Conservation (phyloP, 164 flowering plant genomes). For the Magnolia sinica region DNA sequence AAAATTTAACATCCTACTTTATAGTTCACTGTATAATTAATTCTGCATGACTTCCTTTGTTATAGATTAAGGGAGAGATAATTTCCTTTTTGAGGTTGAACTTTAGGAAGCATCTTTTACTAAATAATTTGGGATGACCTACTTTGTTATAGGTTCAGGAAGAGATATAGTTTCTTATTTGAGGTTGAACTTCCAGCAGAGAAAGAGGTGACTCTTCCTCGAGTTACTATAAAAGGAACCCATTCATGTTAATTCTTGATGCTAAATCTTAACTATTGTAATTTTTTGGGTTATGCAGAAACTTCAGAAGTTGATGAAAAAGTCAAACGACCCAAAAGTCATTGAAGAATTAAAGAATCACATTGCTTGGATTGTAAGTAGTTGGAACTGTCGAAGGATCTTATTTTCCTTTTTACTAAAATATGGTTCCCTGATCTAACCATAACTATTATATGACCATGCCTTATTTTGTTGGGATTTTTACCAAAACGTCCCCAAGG, state of each 20-base stretch:
- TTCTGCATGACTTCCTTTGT: background rate
- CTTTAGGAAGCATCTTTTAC: background rate
- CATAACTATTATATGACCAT: background rate
- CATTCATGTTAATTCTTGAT: background rate
- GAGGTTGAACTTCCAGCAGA: constrained; percentile 68
- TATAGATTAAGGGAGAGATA: constrained; percentile 39
- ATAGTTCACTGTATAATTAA: background rate
- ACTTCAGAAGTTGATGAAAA: constrained; percentile 52
- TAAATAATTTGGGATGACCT: background rate
- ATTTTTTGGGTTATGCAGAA: constrained; percentile 37
- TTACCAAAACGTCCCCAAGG: too few relatives aligned
- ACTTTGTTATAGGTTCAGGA: constrained; percentile 56
- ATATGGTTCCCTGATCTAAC: background rate
- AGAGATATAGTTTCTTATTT: constrained; percentile 67
- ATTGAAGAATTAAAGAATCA: constrained; percentile 44
- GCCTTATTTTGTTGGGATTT: too few relatives aligned
- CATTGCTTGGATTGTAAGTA: constrained; percentile 73
- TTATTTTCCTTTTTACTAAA: background rate
- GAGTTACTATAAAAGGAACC: background rate
- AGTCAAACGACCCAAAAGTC: constrained; percentile 48
- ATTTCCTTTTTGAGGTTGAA: constrained; percentile 24
- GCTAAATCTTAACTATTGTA: background rate
- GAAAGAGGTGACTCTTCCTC: constrained; percentile 49
- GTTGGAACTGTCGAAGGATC: background rate
- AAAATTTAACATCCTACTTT: background rate